phyloP scores from a whole-genome alignment of 2,329 filamentous ascomycete species.

The Samsoniella hepiali region DNA sequence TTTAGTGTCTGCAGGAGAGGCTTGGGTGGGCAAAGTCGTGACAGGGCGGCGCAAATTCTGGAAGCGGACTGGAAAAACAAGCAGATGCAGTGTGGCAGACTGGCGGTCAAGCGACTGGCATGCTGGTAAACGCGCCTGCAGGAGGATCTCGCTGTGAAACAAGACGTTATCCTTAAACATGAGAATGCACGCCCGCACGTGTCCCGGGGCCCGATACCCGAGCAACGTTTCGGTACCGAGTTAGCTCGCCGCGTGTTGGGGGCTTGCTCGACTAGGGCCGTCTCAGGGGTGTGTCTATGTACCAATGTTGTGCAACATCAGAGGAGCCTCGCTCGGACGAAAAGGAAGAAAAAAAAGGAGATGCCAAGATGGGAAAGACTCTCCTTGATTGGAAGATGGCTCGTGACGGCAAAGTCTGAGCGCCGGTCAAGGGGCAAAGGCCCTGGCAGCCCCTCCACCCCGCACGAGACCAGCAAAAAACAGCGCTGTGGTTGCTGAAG shows the following conservation, averaged over 20 bases:
- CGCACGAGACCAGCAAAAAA: background rate
- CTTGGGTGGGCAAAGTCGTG: too few species aligned
- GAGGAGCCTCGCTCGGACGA: background rate
- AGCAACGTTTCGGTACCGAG: background rate
- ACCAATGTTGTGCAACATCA: background rate
- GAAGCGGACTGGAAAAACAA: too few species aligned
- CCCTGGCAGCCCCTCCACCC: background rate
- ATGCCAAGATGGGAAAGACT: background rate
- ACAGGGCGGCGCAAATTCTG: too few species aligned
- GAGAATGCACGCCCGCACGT: background rate
- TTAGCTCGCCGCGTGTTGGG: background rate
- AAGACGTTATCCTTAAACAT: too few species aligned
- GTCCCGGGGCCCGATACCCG: background rate
- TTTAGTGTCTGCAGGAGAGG: background rate
- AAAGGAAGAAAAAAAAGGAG: background rate
- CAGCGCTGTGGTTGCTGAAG: background rate
- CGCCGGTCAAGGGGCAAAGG: background rate
- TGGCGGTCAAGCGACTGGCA: too few species aligned
- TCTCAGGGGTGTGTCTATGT: background rate
- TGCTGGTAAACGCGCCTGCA: too few species aligned
- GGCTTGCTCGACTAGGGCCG: background rate
- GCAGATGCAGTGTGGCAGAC: too few species aligned
- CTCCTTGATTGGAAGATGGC: background rate
- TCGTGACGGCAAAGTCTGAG: background rate
- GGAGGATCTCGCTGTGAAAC: background rate